Percentiles rank a stretch among this genome's conserved stretches.
These are phyloP conservation scores for Chaetoscypha palmicola DNA, from an alignment of 2,329 filamentous ascomycete species.

Conservation along the genomic window DNA sequence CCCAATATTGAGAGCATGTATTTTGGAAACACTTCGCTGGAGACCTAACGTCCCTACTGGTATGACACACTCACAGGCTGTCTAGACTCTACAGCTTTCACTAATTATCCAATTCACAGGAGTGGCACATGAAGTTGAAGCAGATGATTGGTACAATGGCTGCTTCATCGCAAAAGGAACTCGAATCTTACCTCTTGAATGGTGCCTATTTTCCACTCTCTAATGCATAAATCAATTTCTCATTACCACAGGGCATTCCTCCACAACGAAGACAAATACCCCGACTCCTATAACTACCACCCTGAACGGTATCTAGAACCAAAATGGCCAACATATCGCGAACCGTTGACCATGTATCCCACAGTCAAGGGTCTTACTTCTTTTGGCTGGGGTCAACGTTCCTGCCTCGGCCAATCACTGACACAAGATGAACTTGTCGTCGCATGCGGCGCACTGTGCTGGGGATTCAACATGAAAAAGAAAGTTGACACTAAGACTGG, in stretches of 20 bases:
- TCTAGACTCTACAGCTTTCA: no score
- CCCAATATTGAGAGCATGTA: constrained; percentile 28
- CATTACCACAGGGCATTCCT: constrained; percentile 14
- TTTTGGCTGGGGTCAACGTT: constrained; percentile 36
- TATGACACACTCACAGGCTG: no score
- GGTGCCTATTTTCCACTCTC: not conserved
- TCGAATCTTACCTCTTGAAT: constrained; percentile 5
- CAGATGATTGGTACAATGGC: constrained; percentile 5
- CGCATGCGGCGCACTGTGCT: constrained; percentile 3
- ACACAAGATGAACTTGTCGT: constrained; percentile 3
- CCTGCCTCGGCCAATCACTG: constrained; percentile 4
- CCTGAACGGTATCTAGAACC: constrained; percentile 37
- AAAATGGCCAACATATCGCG: constrained; percentile 33
- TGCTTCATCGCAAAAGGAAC: constrained; percentile 4
- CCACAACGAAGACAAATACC: constrained; percentile 33
- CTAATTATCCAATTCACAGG: no score
- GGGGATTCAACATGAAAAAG: constrained; percentile 8
- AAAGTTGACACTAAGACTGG: constrained; percentile 20
- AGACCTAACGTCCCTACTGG: constrained; percentile 43
- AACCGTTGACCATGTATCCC: constrained; percentile 45
- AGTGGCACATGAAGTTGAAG: constrained; percentile 4
- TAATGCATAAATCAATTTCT: not conserved
- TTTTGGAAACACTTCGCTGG: constrained; percentile 31
- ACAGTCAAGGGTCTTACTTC: constrained; percentile 48
- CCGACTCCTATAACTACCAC: constrained; percentile 37